Base-by-base conservation (phyloP, 345 rosid genomes). In the Durio zibethinus region DNA sequence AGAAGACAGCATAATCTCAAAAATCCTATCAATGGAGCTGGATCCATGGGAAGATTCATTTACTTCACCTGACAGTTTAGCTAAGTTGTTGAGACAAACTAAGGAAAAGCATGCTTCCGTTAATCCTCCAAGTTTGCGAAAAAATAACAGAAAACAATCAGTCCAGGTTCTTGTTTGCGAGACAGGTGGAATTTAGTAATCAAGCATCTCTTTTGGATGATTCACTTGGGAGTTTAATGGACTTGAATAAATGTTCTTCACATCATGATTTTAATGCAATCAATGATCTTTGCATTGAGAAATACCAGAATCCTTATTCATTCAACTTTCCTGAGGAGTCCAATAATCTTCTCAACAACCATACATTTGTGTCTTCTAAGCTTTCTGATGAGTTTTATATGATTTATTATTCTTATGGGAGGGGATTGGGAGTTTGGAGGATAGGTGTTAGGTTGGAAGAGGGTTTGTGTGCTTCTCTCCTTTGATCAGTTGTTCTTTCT, bases 11-110 rank as follows among this genome's bases (percentile, higher is more conserved):
- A 77, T 89, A 75, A 83, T 91, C 61, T 90, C 98, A 52, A 92
- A 92, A 81, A 89, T 94, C 60, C 76, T 91, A 66, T 91, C 97
- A 4, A 70, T 91, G 59, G 98, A 94, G 57, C 83, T 87, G 27
- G 96, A 88, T 87, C 81, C 90, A 4, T 92, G 93, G 96, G 92
- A 90, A 85, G 93, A 90, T 57, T 74, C 97, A n/a, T 83, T 91
- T 65, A 80, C 86, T 27, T 90, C 94, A 2, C 86, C 93, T 7
- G 85, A 87, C 14, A 74, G 84, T 82, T 84, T 91, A 60, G 88
- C 87, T 0, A 85, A 83, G 61, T 68, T 90, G 73, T 63, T 89
- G 47, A 78, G 86, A 36, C 82, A 84, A 35, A 80, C 82, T 76
- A 89, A 89, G 72, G 65, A 78, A 62, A 85, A 83, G 35, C 62